These are phyloP conservation scores for Herpotrichia juniperi DNA, from an alignment of 2,329 filamentous ascomycete genomes.

Conservation along the genomic window DNA sequence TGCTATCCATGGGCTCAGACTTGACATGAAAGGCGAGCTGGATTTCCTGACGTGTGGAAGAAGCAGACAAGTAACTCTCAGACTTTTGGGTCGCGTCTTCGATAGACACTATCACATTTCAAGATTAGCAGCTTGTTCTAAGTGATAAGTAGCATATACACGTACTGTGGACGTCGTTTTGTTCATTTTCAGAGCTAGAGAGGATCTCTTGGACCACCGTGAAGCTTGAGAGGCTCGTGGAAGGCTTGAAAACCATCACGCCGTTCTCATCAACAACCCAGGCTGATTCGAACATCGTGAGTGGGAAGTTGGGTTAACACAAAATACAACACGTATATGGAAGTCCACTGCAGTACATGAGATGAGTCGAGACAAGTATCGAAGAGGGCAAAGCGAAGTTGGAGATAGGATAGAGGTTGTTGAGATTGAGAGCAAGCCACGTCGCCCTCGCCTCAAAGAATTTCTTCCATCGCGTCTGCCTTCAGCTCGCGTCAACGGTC, in stretches of 20 bases:
- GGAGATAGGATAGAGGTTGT: too few relatives aligned
- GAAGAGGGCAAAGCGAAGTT: not conserved
- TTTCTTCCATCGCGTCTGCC: not conserved
- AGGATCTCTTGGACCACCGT: not conserved
- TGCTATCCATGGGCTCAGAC: not conserved
- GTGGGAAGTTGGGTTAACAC: not conserved
- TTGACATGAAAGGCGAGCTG: not conserved
- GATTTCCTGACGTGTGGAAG: not conserved
- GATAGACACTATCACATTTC: too few relatives aligned
- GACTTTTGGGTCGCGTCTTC: not conserved
- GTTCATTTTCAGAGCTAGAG: not conserved
- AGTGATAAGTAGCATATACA: too few relatives aligned
- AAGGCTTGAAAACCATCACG: not conserved
- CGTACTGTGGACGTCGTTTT: too few relatives aligned
- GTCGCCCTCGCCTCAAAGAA: not conserved
- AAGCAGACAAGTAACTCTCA: not conserved
- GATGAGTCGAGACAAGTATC: not conserved
- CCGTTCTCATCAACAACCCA: not conserved
- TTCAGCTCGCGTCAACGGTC: not conserved
- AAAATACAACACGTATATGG: not conserved
- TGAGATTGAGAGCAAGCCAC: not conserved
- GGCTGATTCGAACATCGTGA: not conserved
- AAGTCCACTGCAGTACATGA: too few relatives aligned
- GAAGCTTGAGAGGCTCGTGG: not conserved
- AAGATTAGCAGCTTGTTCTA: too few relatives aligned